Evolutionary conservation across 2,329 filamentous ascomycete species (phyloP).

Genomic region (Nemania sp.): DNA sequence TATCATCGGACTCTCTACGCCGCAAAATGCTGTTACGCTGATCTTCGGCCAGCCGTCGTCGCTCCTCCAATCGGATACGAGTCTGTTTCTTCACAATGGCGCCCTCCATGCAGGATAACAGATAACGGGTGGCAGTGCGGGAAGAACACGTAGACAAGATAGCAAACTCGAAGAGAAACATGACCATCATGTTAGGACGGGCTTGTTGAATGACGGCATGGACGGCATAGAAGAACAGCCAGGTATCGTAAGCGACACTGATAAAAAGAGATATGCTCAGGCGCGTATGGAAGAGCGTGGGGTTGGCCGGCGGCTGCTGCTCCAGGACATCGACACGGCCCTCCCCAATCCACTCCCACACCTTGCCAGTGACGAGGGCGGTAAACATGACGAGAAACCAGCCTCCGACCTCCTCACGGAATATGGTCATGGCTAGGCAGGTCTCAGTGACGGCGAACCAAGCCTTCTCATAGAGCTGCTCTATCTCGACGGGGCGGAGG

Average conservation of each 20-base stretch:
- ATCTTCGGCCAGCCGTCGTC: conserved; percentile 68
- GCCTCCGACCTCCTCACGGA: conserved; percentile 89
- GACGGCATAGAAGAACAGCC: conserved; percentile 80
- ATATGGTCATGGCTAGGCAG: conserved; percentile 96
- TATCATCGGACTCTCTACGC: conserved; percentile 50
- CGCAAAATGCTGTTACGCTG: conserved; percentile 57
- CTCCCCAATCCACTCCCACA: conserved; percentile 98
- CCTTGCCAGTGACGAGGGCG: conserved; percentile 85
- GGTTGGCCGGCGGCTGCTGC: conserved; percentile 90
- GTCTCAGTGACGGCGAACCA: conserved; percentile 99
- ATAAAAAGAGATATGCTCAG: conserved; percentile 77
- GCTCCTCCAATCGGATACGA: conserved; percentile 65
- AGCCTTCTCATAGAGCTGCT: conserved; percentile 94
- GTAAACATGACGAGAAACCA: conserved; percentile 98
- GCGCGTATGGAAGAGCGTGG: conserved; percentile 82
- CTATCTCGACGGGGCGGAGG: conserved; percentile 89
- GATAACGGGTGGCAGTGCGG: conserved; percentile 78
- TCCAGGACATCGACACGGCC: conserved; percentile 92
- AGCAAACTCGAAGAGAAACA: conserved; percentile 98
- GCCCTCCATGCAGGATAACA: conserved; percentile 76
- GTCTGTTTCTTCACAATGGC: conserved; percentile 76
- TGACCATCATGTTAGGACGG: conserved; percentile 98
- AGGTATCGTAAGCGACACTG: conserved; percentile 77
- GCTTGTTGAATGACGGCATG: conserved; percentile 83
- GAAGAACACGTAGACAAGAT: conserved; percentile 79